Evolutionary conservation across 139 green algal genomes (phyloP).

Genomic region (Asterochloris sp.): DNA sequence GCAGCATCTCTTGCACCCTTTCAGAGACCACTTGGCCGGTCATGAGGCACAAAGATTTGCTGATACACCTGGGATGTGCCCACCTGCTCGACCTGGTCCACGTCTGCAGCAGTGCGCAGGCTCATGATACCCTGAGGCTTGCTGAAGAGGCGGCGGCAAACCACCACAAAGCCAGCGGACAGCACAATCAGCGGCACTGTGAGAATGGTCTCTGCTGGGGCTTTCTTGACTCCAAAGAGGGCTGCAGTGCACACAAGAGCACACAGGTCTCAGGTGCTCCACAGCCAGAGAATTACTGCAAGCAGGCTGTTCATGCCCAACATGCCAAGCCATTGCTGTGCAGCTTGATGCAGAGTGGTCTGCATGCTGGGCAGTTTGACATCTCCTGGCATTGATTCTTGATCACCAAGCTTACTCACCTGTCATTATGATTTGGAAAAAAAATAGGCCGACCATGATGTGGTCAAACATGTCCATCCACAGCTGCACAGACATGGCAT

Average conservation of each 20-base stretch:
- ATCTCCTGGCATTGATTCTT: no score
- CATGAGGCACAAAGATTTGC: no score
- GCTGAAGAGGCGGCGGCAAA: conserved; percentile 15
- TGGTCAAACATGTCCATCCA: conserved; percentile 22
- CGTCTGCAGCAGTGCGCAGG: conserved; percentile 17
- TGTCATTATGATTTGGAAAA: conserved; percentile 27
- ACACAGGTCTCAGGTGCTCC: neutral
- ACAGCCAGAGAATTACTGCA: neutral
- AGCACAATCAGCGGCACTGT: conserved; percentile 8
- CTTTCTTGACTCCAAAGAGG: conserved; percentile 14
- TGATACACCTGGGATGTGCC: neutral
- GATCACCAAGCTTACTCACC: no score
- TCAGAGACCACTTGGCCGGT: no score
- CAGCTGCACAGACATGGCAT: conserved; percentile 8
- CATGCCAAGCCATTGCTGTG: no score
- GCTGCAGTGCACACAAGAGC: neutral
- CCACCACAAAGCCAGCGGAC: conserved; percentile 4
- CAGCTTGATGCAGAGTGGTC: no score
- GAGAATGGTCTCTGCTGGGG: neutral
- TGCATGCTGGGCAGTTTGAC: neutral
- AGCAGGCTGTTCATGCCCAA: no score
- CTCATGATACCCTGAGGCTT: conserved; percentile 13
- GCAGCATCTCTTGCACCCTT: no score
- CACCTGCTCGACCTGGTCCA: conserved; percentile 15
- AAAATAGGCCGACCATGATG: conserved; percentile 17